Evolutionary conservation across 768 basidiomycete species (phyloP), one percentile per base, ranked within the genome.

Genomic region (Boletus insuetus): DNA sequence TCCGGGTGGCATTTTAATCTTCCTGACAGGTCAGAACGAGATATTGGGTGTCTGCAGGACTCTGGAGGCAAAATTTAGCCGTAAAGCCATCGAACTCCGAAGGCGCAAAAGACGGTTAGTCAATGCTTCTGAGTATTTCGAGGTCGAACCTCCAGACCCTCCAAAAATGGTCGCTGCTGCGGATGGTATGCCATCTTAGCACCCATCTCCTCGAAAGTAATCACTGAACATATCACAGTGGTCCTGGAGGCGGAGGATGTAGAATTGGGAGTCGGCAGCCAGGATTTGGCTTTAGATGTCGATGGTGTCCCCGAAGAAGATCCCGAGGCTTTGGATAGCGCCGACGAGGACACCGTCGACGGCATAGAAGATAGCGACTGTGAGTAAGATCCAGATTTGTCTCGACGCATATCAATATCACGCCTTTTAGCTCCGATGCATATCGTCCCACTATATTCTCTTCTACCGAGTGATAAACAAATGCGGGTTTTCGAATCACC

Each of bases 1-100:
- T 3, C 84, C 91, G 0, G 97, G 97, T 0, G 97, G 95, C 4
- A 87, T 99, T 35, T 78, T 99, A 46, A 84, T 96, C 46, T 97
- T 97, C 69, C 75, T 98, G 59, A 98, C 97, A 0, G 97, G 97
- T 20, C 96, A 98, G 71, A 91, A 91, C 58, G 97, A 99, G 74
- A 98, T 99, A 62, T 77, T 79, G 14, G 87, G 88, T 4, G 83
- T 97, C 3, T 95, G 92, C 68, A 79, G 82, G 64, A 87, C 84
- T 65, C 72, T 99, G 49, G 89, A 95, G 65, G 82, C 82, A 43
- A 84, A 78, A 64, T 98, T 89, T 64, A 84, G 93, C 1, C 66
- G 69, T 52, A 86, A 82, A 65, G 85, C 84, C 9, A 70, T 91
- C 31, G 76, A 82, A 50, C 76, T 75, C 46, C 81, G 80, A 64